phyloP scores from a whole-genome alignment of 306 rosid genomes.

The Parietaria judaica region DNA sequence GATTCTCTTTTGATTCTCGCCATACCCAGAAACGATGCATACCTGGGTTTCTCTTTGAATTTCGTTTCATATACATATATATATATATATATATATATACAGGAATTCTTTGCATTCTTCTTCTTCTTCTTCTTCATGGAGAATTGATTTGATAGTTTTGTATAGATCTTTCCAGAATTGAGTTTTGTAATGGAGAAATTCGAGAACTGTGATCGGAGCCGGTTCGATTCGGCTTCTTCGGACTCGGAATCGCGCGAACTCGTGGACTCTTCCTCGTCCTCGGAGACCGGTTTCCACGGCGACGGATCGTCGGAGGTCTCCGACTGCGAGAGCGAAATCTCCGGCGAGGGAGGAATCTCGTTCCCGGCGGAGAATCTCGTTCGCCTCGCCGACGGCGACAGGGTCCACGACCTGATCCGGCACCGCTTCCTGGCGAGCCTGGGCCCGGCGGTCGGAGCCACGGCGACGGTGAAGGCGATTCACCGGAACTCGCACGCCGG shows the following conservation, averaged over 20 bases:
- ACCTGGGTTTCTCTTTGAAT: no score
- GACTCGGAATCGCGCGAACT: neutral
- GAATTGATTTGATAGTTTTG: no score
- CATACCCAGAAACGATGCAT: no score
- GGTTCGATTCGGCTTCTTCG: neutral
- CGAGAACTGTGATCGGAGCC: neutral
- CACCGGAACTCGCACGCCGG: slow-evolving; percentile 28
- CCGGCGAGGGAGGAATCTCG: slow-evolving; percentile 18
- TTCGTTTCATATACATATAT: no score
- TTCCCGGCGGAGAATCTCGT: slow-evolving; percentile 17
- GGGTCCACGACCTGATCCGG: slow-evolving; percentile 29
- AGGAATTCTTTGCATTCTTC: neutral
- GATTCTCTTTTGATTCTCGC: no score
- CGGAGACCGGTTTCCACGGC: slow-evolving; percentile 7
- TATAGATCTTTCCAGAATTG: no score
- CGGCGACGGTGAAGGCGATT: slow-evolving; percentile 28
- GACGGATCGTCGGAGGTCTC: slow-evolving; percentile 39
- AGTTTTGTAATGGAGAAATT: neutral
- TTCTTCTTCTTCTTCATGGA: neutral
- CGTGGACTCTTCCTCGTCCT: neutral
- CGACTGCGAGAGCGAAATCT: slow-evolving; percentile 50
- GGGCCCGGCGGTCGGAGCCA: slow-evolving; percentile 28
- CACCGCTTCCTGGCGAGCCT: slow-evolving; percentile 34
- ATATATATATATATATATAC: no score
- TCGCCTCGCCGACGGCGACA: slow-evolving; percentile 34